Base-by-base conservation (phyloP, 352 stramenopile genomes). In the Pythium brachiatum region DNA sequence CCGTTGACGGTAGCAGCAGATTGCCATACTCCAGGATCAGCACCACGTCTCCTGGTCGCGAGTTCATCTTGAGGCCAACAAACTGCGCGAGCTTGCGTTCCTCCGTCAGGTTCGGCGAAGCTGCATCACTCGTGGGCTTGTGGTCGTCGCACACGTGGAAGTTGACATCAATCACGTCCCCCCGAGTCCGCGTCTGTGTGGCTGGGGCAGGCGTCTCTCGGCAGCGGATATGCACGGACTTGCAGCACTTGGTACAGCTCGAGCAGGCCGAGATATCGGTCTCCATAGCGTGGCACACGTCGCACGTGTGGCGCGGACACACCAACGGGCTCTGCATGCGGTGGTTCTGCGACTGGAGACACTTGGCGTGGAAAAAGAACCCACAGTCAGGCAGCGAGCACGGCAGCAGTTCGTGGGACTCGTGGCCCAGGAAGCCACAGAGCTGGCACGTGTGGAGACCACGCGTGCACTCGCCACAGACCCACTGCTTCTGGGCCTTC, bases 361-460 rank as follows among this genome's bases (percentile, higher is more conserved):
- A 88, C 31, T 69, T 60, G 6, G 69, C 50, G 53, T 94, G 84
- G 66, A 84, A 89, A 47, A 79, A 84, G 41, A 74, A 76, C 13
- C 82, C 81, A 32, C 84, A 94, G 50, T 86, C 68, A 2, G 68
- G 13, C 13, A 90, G 60, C 2, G 69, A 66, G 57, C 84, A 94
- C 25, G 66, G 71, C 11, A 72, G 46, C 51, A 89, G 72, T 39
- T 83, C 74, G 31, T 84, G 70, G 50, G 57, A 60, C 41, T 83
- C 74, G 60, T 88, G 72, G 53, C 82, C 84, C n/a, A 94, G 53
- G 38, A 91, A 90, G 25, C 81, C 84, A 58, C 84, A 94, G 18
- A 69, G n/a, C 34, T 77, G 68, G 52, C 84, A 94, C 29, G 65
- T 60, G 56, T 90, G 81, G 18, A 94, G 48, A 0, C 66, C 70